Conservation (phyloP, 192 early-diverging fungal species). For the Geranomyces michiganensis region DNA sequence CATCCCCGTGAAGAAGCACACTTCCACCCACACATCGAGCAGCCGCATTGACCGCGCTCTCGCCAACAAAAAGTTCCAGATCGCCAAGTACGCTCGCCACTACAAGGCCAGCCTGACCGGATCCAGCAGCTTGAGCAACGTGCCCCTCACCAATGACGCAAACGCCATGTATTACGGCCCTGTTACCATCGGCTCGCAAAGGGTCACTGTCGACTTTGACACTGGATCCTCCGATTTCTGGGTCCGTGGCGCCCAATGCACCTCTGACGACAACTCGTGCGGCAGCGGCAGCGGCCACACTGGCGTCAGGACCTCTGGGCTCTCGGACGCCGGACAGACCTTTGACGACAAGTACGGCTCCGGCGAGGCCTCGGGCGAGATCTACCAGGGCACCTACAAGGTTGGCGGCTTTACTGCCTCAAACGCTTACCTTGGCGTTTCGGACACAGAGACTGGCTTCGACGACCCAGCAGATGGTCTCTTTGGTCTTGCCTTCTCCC, state of each 20-base stretch:
- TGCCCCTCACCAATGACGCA: conserved; percentile 26
- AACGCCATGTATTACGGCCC: conserved; percentile 27
- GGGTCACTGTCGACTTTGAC: conserved; percentile 40
- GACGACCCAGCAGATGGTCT: conserved; percentile 37
- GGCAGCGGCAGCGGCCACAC: conserved; percentile 25
- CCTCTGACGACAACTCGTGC: conserved; percentile 37
- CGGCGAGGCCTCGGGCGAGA: conserved; percentile 30
- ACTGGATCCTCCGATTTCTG: conserved; percentile 43
- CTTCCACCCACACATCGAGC: neutral
- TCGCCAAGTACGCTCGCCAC: conserved; percentile 3
- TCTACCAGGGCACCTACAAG: conserved; percentile 32
- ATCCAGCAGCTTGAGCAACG: neutral
- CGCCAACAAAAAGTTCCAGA: conserved; percentile 6
- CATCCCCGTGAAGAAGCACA: conserved; percentile 6
- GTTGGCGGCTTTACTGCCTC: conserved; percentile 23
- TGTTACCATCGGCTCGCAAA: conserved; percentile 25
- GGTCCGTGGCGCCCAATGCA: conserved; percentile 40
- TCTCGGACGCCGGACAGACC: conserved; percentile 25
- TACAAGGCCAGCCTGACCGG: neutral
- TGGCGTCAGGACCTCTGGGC: neutral
- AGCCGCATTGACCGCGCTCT: conserved; percentile 5
- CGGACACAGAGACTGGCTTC: conserved; percentile 24
- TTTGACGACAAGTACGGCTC: conserved; percentile 30
- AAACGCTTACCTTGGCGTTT: conserved; percentile 18
- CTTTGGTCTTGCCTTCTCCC: conserved; percentile 42